phyloP scores from a whole-genome alignment of 148 eudicot genomes.

The Suaeda aralocaspica region DNA sequence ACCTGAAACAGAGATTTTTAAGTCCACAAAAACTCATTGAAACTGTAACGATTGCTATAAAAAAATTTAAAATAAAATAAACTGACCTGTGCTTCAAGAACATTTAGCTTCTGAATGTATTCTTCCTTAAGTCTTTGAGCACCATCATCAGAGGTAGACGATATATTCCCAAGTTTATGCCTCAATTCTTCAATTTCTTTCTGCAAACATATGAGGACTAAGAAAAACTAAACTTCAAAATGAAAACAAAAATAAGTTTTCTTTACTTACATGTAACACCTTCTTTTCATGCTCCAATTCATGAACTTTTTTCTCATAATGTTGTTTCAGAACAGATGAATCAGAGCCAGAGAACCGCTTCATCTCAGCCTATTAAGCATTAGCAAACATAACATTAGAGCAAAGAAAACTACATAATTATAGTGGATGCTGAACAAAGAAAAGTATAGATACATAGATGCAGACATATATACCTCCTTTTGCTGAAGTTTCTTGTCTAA shows the following conservation, averaged over 20 bases:
- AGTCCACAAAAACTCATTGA: not conserved
- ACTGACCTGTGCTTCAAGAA: conserved; percentile 77
- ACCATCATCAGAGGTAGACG: conserved; percentile 65
- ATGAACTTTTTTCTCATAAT: conserved; percentile 83
- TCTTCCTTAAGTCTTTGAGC: conserved; percentile 88
- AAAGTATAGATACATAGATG: not conserved
- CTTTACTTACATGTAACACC: conserved; percentile 57
- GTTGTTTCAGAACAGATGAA: conserved; percentile 77
- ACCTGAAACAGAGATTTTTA: conserved; percentile 43
- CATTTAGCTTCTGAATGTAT: conserved; percentile 87
- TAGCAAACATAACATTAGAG: not conserved
- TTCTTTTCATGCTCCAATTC: conserved; percentile 88
- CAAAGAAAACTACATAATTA: not conserved
- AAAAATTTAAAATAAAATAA: conserved; percentile 15
- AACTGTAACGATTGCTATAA: not conserved
- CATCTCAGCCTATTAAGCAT: conserved; percentile 81
- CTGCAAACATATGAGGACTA: conserved; percentile 36
- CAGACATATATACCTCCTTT: conserved; percentile 61
- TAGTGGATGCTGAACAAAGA: not conserved
- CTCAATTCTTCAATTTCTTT: conserved; percentile 86
- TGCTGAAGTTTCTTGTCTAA: conserved; percentile 78
- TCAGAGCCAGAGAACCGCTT: conserved; percentile 60
- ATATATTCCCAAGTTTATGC: conserved; percentile 64
- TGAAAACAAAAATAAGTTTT: not conserved
- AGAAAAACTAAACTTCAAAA: not conserved